Evolutionary conservation across 345 rosid genomes (phyloP).

Genomic region (Acer yangbiense): DNA sequence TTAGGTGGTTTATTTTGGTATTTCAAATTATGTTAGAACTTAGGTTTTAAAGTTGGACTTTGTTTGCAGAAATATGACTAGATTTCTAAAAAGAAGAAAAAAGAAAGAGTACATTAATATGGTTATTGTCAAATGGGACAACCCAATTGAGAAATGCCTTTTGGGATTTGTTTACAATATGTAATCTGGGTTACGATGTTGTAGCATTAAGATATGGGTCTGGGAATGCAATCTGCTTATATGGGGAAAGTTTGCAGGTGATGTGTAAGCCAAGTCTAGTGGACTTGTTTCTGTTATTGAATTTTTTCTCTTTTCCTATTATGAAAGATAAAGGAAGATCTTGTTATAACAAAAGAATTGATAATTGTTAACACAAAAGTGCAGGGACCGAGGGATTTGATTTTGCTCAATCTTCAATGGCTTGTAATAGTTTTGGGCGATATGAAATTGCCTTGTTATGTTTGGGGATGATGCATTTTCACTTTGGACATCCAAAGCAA

Average conservation of each 20-base stretch:
- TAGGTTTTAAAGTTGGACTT: not conserved
- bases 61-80: not conserved
- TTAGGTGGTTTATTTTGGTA: not conserved
- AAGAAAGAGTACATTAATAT: not conserved
- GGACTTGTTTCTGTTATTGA: slow-evolving; percentile 6
- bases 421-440: slow-evolving; percentile 60
- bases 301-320: slow-evolving; percentile 11
- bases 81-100: not conserved
- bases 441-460: slow-evolving; percentile 83
- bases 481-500: slow-evolving; percentile 94
- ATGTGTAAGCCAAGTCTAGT: not conserved
- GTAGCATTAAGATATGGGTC: not conserved
- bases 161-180: not conserved
- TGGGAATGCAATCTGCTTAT: not conserved
- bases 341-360: slow-evolving; percentile 29
- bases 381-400: slow-evolving; percentile 98
- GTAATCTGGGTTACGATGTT: not conserved
- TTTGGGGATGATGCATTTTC: slow-evolving; percentile 94
- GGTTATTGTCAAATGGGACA: not conserved
- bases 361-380: slow-evolving; percentile 63
- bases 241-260: not conserved
- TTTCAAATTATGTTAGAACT: not conserved
- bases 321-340: slow-evolving; percentile 7
- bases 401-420: slow-evolving; percentile 57
- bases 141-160: slow-evolving; percentile 1